A percentile compares a stretch with the other conserved stretches of the same genome.
Conservation (phyloP, 2,329 filamentous ascomycete species). For the Phaeosphaeria sp. region DNA sequence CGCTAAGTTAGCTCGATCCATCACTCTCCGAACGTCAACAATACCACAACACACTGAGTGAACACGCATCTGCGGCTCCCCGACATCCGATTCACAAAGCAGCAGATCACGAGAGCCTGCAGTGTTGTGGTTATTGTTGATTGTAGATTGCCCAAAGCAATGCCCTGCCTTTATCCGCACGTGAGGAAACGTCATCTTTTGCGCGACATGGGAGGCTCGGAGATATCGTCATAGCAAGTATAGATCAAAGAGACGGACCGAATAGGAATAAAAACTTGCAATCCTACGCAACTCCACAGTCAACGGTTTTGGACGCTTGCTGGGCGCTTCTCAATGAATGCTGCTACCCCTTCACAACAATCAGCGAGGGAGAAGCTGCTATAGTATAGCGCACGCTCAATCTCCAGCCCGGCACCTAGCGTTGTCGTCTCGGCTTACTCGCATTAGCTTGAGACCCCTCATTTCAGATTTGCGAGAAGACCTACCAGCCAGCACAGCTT, state of each 20-base stretch:
- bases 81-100: background rate
- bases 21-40: background rate
- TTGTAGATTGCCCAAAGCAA: background rate
- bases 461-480: constrained; percentile 1
- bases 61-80: background rate
- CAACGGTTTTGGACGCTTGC: constrained; percentile 30
- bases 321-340: constrained; percentile 51
- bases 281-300: background rate
- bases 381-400: constrained; percentile 43
- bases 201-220: background rate
- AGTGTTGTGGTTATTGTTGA: background rate
- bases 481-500: constrained; percentile 53
- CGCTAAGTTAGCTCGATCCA: no score
- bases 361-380: constrained; percentile 48
- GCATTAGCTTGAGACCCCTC: constrained; percentile 20
- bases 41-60: background rate
- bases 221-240: background rate
- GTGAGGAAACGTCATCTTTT: background rate
- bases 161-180: constrained; percentile 1
- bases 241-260: constrained; percentile 5
- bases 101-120: background rate
- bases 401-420: constrained; percentile 50
- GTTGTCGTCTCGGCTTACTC: constrained; percentile 52
- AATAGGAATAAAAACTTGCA: background rate
- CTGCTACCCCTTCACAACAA: constrained; percentile 51